phyloP scores from a whole-genome alignment of 176 grass and related monocot genomes.

The Dactylis glomerata region DNA sequence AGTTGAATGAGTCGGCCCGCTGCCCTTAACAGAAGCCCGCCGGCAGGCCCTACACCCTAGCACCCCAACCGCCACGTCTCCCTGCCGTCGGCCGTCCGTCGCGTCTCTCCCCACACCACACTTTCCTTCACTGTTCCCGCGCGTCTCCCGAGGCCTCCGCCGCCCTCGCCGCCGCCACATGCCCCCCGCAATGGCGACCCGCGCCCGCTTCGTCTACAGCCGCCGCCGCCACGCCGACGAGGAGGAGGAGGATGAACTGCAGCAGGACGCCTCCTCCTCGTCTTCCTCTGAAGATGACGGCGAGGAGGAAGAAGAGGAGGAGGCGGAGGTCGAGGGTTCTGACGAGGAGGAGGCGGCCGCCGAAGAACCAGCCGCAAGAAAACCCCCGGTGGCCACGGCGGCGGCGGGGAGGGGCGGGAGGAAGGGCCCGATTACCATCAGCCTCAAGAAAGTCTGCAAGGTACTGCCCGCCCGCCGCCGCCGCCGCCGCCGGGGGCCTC shows the following conservation, averaged over 20 bases:
- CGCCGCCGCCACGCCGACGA: conserved; percentile 6
- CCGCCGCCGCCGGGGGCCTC: neutral
- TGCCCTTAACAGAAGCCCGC: too few relatives aligned
- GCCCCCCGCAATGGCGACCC: conserved; percentile 20
- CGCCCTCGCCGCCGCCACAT: conserved; percentile 23
- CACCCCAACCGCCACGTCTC: too few relatives aligned
- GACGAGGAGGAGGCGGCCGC: neutral
- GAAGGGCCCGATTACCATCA: conserved; percentile 73
- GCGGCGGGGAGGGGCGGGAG: conserved; percentile 29
- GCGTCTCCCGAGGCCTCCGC: neutral
- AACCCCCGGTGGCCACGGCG: neutral
- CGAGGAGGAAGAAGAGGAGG: conserved; percentile 8
- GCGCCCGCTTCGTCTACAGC: conserved; percentile 40
- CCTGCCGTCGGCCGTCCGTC: neutral
- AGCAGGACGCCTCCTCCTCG: conserved; percentile 16
- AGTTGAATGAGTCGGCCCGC: too few relatives aligned
- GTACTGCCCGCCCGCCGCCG: conserved; percentile 3
- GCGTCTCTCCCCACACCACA: conserved; percentile 31
- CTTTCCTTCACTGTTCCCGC: conserved; percentile 26
- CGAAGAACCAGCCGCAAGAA: conserved; percentile 1
- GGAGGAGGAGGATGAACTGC: conserved; percentile 37
- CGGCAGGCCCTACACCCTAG: too few relatives aligned
- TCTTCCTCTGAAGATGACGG: conserved; percentile 54
- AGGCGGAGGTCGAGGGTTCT: conserved; percentile 28
- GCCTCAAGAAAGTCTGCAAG: conserved; percentile 94